These are phyloP conservation scores for Trichoderma cornu-damae DNA, from an alignment of 2,329 filamentous ascomycete genomes.

Conservation along the genomic window DNA sequence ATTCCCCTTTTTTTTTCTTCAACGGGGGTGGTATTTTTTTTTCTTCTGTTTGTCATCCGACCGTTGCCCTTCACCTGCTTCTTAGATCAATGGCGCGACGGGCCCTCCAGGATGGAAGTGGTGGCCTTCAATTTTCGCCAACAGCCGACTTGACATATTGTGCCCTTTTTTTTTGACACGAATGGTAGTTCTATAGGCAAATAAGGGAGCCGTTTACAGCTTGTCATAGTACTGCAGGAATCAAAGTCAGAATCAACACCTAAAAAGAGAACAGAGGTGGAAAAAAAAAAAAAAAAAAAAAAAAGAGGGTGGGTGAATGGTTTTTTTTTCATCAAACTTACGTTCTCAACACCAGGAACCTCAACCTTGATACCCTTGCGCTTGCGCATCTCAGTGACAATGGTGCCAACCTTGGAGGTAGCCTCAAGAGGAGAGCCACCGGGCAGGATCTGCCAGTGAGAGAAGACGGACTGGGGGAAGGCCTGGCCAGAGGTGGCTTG, in stretches of 20 bases:
- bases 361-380: constrained; percentile 99
- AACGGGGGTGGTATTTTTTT: constrained; percentile 23
- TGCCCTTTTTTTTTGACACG: constrained; percentile 40
- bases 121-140: constrained; percentile 31
- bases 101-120: constrained; percentile 27
- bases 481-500: constrained; percentile 91
- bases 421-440: constrained; percentile 87
- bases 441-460: constrained; percentile 95
- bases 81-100: constrained; percentile 20
- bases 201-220: constrained; percentile 63
- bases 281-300: background rate
- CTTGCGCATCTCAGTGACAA: constrained; percentile 90
- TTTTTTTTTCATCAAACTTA: no score
- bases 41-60: constrained; percentile 26
- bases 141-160: constrained; percentile 39
- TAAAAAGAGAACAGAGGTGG: background rate
- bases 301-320: background rate
- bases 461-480: constrained; percentile 98
- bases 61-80: constrained; percentile 22
- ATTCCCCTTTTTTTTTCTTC: constrained; percentile 31
- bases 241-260: constrained; percentile 23
- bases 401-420: constrained; percentile 73
- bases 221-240: constrained; percentile 86
- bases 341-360: constrained; percentile 90
- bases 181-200: constrained; percentile 43